Conservation (phyloP, 371 early-diverging fungal species). For the Mucor lusitanicus region DNA sequence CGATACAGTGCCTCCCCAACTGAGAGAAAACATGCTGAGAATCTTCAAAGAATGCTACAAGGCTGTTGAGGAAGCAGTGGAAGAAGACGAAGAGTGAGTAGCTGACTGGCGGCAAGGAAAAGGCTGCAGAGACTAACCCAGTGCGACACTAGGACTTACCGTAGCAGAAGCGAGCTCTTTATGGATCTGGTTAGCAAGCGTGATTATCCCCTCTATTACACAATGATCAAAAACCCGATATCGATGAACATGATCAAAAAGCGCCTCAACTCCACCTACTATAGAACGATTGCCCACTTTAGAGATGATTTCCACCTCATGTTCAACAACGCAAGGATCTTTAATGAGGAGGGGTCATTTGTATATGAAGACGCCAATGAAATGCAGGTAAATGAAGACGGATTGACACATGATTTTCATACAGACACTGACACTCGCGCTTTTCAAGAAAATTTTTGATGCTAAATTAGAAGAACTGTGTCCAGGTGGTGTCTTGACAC, state of each 20-base stretch:
- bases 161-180: slow-evolving; percentile 70
- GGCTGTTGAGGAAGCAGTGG: slow-evolving; percentile 57
- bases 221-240: slow-evolving; percentile 82
- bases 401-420: not conserved
- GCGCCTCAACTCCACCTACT: slow-evolving; percentile 57
- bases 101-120: not conserved
- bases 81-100: slow-evolving; percentile 51
- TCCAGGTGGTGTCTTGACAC: slow-evolving; percentile 25
- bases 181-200: slow-evolving; percentile 73
- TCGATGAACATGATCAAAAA: slow-evolving; percentile 73
- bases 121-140: not conserved
- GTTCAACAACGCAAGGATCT: slow-evolving; percentile 83
- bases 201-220: slow-evolving; percentile 86
- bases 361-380: slow-evolving; percentile 80
- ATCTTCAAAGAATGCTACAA: slow-evolving; percentile 53
- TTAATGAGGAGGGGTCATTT: slow-evolving; percentile 78
- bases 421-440: not conserved
- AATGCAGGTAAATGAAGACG: slow-evolving; percentile 34
- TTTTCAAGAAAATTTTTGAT: slow-evolving; percentile 26
- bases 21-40: slow-evolving; percentile 52
- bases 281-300: slow-evolving; percentile 58
- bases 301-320: slow-evolving; percentile 68
- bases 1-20: slow-evolving; percentile 33
- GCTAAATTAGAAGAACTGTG: slow-evolving; percentile 26
- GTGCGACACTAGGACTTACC: slow-evolving; percentile 7